phyloP scores from a whole-genome alignment of 2,329 filamentous ascomycete genomes.

The Trichoderma polysporum region DNA sequence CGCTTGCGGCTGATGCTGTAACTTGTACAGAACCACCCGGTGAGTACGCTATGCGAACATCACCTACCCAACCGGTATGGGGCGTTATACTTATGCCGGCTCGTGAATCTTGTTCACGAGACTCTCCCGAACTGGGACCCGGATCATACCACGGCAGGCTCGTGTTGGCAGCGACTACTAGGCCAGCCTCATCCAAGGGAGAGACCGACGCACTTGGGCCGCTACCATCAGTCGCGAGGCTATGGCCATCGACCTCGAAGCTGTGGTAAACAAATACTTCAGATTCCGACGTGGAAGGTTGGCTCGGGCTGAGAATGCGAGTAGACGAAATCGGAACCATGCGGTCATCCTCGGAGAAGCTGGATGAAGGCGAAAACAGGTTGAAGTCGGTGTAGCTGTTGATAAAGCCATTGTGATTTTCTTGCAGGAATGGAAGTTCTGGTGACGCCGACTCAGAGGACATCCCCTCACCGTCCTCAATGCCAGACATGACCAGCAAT shows the following conservation, averaged over 20 bases:
- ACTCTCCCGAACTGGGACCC: not conserved
- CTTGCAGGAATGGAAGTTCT: slow-evolving; percentile 41
- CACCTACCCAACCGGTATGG: not conserved
- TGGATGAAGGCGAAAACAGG: slow-evolving; percentile 52
- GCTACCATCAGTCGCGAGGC: slow-evolving; percentile 5
- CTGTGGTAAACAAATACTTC: not conserved
- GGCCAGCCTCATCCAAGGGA: not conserved
- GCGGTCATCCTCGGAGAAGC: slow-evolving; percentile 50
- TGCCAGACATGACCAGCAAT: slow-evolving; percentile 2
- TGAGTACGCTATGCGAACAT: not conserved
- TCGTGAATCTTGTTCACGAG: not conserved
- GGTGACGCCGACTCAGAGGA: slow-evolving; percentile 12
- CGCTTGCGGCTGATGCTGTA: not conserved
- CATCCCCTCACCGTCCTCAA: slow-evolving; percentile 10
- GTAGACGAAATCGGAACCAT: slow-evolving; percentile 33
- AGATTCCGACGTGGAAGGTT: not conserved
- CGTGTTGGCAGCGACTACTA: not conserved
- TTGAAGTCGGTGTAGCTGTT: slow-evolving; percentile 55
- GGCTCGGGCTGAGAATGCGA: slow-evolving; percentile 15
- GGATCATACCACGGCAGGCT: slow-evolving; percentile 15
- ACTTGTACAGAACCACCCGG: not conserved
- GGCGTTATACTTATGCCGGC: not conserved
- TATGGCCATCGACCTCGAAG: not conserved
- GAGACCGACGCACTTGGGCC: not conserved
- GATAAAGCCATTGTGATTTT: slow-evolving; percentile 10